Conservation (phyloP, 345 rosid genomes). For the Euclidium syriacum region DNA sequence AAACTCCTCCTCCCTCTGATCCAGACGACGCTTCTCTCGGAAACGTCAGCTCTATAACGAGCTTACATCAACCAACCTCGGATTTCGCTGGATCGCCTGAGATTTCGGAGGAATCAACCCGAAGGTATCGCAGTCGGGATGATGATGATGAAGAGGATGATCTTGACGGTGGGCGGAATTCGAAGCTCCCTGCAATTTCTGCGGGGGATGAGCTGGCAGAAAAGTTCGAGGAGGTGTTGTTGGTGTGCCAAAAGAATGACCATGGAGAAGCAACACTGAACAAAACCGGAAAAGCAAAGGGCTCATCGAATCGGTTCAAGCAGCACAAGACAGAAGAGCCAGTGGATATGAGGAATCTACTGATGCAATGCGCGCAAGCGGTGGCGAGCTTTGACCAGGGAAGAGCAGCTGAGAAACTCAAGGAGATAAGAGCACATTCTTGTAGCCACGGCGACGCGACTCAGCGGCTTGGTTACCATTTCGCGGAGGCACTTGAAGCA, state of each 20-base stretch:
- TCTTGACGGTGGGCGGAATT: not conserved
- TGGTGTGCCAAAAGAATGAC: conserved; percentile 12
- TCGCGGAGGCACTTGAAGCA: conserved; percentile 57
- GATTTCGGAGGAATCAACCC: not conserved
- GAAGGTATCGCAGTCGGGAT: conserved; percentile 18
- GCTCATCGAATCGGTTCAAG: conserved; percentile 1
- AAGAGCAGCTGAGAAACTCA: conserved; percentile 48
- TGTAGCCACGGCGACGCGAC: conserved; percentile 51
- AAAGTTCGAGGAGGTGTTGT: conserved; percentile 21
- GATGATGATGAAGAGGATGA: conserved; percentile 27
- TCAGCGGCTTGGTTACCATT: conserved; percentile 61
- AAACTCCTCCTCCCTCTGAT: conserved; percentile 31
- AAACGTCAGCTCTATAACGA: conserved; percentile 8
- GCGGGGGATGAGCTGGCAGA: conserved; percentile 14
- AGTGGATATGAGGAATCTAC: conserved; percentile 11
- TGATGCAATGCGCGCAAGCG: conserved; percentile 71
- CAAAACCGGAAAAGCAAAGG: not conserved
- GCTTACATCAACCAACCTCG: conserved; percentile 7
- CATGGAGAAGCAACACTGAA: not conserved
- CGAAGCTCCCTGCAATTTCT: conserved; percentile 23
- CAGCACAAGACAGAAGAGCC: conserved; percentile 5
- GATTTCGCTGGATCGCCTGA: not conserved
- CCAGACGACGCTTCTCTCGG: conserved; percentile 17
- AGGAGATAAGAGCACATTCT: conserved; percentile 62
- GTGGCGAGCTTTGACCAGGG: conserved; percentile 52